Conservation (phyloP, 306 rosid genomes). For the Hippophae gyantsensis region DNA sequence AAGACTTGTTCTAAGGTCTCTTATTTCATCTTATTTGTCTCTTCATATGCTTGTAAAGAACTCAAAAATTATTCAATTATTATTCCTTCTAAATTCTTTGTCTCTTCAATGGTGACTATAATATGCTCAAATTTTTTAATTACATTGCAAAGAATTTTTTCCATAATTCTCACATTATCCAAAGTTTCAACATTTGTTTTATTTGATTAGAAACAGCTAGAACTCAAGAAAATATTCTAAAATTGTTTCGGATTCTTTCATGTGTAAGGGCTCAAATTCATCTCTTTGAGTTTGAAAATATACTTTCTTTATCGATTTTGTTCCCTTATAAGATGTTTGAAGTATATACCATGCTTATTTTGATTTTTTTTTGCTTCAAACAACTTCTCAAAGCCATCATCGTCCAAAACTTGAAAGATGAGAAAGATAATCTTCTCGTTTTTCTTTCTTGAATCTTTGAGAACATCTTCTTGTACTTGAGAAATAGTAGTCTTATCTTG, state of each 20-base stretch:
- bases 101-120: constrained; percentile 1
- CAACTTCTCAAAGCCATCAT: no score
- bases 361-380: neutral
- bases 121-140: constrained; percentile 1
- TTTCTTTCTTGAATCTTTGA: no score
- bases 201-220: neutral
- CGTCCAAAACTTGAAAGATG: no score
- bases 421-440: no score
- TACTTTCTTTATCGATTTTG: neutral
- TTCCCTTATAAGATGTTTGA: neutral
- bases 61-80: constrained; percentile 1
- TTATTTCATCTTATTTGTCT: neutral
- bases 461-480: no score
- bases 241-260: neutral
- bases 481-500: no score
- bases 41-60: constrained; percentile 8
- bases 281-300: neutral
- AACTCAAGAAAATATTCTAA: neutral
- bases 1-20: neutral
- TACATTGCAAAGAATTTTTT: neutral
- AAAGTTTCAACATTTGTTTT: neutral
- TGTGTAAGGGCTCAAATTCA: neutral
- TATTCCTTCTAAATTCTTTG: neutral
- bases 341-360: constrained; percentile 9
- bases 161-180: neutral